Conservation (phyloP, 140 eudicot species). For the Stevia rebaudiana region DNA sequence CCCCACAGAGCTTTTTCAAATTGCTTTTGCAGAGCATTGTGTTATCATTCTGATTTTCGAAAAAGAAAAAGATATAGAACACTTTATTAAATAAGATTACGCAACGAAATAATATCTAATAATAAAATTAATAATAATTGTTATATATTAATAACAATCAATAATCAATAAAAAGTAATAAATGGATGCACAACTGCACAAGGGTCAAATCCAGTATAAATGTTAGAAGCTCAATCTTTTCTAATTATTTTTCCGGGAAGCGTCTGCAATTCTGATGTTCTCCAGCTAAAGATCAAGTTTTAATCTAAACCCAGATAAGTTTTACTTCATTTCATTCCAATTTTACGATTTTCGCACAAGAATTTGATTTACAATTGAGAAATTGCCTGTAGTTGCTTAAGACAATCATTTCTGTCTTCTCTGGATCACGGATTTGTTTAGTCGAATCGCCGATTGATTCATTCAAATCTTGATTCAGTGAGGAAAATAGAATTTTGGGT, state of each 20-base stretch:
- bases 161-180: not conserved
- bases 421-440: conserved; percentile 24
- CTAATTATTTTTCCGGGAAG: conserved; percentile 24
- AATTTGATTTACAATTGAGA: not conserved
- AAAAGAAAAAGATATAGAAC: conserved; percentile 14
- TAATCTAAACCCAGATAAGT: conserved; percentile 32
- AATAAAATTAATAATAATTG: not conserved
- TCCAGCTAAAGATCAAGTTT: conserved; percentile 21
- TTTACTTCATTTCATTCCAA: conserved; percentile 11
- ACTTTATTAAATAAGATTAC: conserved; percentile 11
- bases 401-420: conserved; percentile 11
- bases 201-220: not conserved
- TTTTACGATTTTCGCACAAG: conserved; percentile 4
- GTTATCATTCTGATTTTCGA: conserved; percentile 16
- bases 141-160: not conserved
- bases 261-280: conserved; percentile 14
- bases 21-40: conserved; percentile 23
- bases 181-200: conserved; percentile 20
- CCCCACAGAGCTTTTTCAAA: conserved; percentile 3
- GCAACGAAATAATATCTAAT: not conserved
- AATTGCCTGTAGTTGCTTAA: not conserved
- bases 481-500: not conserved
- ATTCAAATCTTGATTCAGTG: conserved; percentile 33
- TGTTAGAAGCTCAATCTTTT: conserved; percentile 6
- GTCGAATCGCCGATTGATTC: conserved; percentile 21